Percentiles rank a stretch among this genome's conserved stretches.
Conservation (phyloP, 352 stramenopile genomes). For the Globisporangium solare region DNA sequence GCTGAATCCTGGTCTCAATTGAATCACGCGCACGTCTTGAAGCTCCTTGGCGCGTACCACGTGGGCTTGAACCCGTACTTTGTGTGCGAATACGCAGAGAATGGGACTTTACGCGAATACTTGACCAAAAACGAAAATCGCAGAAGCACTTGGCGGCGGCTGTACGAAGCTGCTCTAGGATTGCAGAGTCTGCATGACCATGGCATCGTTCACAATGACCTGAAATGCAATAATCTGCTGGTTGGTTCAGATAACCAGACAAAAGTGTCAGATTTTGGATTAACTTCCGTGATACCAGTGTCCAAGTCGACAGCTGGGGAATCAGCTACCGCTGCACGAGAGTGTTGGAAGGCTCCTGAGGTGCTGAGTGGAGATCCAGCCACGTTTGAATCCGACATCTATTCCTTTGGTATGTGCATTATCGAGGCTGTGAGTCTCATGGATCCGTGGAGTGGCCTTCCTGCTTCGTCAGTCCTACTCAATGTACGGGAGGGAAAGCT, state of each 20-base stretch:
- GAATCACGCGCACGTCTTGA: constrained; percentile 1
- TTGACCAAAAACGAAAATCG: neutral
- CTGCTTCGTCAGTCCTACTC: neutral
- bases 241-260: neutral
- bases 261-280: constrained; percentile 8
- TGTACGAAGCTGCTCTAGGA: constrained; percentile 1
- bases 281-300: neutral
- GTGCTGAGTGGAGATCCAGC: neutral
- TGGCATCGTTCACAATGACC: constrained; percentile 1
- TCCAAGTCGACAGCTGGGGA: neutral
- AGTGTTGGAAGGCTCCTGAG: constrained; percentile 2
- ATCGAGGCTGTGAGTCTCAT: neutral
- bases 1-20: constrained; percentile 1
- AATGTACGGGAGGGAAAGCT: neutral
- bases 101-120: constrained; percentile 1
- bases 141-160: neutral
- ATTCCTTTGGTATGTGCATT: constrained; percentile 7
- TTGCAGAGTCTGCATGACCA: constrained; percentile 1
- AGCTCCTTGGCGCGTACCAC: constrained; percentile 6
- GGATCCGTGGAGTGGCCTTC: neutral
- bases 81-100: constrained; percentile 6
- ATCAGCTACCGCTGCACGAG: neutral
- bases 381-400: constrained; percentile 3
- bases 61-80: constrained; percentile 1
- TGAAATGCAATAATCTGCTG: constrained; percentile 3